phyloP scores from a whole-genome alignment of 2,329 filamentous ascomycete genomes.

The Apiospora sp. region DNA sequence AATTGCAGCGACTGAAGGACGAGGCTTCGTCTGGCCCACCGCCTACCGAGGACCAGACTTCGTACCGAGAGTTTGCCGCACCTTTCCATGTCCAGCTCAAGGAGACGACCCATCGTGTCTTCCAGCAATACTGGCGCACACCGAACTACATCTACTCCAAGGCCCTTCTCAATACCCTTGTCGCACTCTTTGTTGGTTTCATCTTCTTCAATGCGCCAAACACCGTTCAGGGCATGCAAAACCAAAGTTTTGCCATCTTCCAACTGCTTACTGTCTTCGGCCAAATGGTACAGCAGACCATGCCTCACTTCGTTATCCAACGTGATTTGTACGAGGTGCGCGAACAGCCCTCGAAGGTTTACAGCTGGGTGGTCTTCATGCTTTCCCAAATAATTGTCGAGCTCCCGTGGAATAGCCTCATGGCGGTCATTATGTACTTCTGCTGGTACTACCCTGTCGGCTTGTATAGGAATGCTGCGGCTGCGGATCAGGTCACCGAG shows the following conservation, averaged over 20 bases:
- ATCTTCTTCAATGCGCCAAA: slow-evolving; percentile 76
- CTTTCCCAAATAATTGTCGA: slow-evolving; percentile 82
- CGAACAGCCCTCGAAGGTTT: slow-evolving; percentile 81
- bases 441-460: slow-evolving; percentile 87
- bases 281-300: slow-evolving; percentile 76
- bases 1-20: slow-evolving; percentile 64
- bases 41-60: slow-evolving; percentile 45
- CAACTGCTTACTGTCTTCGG: slow-evolving; percentile 82
- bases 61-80: slow-evolving; percentile 80
- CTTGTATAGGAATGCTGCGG: slow-evolving; percentile 71
- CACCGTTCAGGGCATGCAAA: slow-evolving; percentile 78
- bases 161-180: slow-evolving; percentile 63
- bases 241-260: slow-evolving; percentile 84
- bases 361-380: slow-evolving; percentile 85
- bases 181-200: slow-evolving; percentile 79
- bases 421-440: slow-evolving; percentile 77
- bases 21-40: slow-evolving; percentile 47
- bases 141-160: slow-evolving; percentile 83
- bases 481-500: slow-evolving; percentile 65
- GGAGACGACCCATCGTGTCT: slow-evolving; percentile 73
- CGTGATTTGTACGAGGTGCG: slow-evolving; percentile 82
- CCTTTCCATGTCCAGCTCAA: slow-evolving; percentile 72
- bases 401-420: slow-evolving; percentile 80
- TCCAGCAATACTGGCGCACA: slow-evolving; percentile 85
- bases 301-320: slow-evolving; percentile 83